Base-by-base conservation (phyloP, 306 rosid species). In the Cucurbita argyrosperma region DNA sequence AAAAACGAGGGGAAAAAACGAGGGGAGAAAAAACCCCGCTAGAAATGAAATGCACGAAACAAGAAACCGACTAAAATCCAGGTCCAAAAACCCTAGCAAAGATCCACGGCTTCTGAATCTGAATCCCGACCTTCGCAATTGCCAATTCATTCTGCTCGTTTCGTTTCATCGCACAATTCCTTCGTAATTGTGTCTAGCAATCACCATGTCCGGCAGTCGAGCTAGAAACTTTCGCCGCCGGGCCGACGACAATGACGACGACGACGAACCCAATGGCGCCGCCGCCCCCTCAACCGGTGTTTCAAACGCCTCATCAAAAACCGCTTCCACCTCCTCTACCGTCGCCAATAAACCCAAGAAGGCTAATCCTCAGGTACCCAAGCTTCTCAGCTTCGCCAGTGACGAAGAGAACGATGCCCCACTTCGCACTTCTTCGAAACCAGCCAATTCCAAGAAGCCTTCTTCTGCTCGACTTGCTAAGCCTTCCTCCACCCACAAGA, bases 141-240 rank as follows among this genome's bases (percentile, higher is more conserved):
- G 45, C 5, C 40, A 11, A 47, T 6, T 47, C 40, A 37, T 23
- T 15, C 39, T 45, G 30, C 42, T 0, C 10, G 9, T 59, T 59
- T 59, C 43, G 5, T 12, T 7, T 59, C 43, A 9, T 4, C 19
- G 12, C 66, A 35, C 67, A 37, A 37, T 10, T 37, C 46, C 21
- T 38, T 62, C 14, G 26, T 15, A 62, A 38, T 62, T 54, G 35
- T 35, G 37, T 16, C 16, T 16, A 42, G 3, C 30, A 49, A 71
- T 52, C 35, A 6, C 87, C 79, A 93, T 88, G 96, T 84, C 88
- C 86, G 43, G 87, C 88, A 83, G 85, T 47, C 82, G 81, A 74
- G 76, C 96, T 15, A 85, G 88, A 69, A 90, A 93, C 82, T 94
- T 89, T 80, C 98, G 97, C 80, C 98, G 98, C 74, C 96, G 96